These are phyloP conservation scores for Plasmodium vinckei DNA, from an alignment of 169 alveolate genomes.

Conservation along the genomic window DNA sequence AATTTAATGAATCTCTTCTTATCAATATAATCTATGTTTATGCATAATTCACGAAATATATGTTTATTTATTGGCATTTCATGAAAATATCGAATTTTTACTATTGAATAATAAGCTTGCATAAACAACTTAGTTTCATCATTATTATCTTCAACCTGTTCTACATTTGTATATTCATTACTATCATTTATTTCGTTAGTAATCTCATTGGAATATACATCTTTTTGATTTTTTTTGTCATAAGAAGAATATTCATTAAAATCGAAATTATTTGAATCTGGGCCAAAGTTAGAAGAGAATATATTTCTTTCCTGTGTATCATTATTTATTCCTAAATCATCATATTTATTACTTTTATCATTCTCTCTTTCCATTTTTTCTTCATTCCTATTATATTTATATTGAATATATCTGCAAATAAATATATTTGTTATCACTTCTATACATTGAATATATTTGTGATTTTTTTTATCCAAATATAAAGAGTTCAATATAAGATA, in stretches of 20 bases:
- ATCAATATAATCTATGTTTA: constrained; percentile 48
- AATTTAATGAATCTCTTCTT: constrained; percentile 20
- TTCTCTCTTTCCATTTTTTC: background rate
- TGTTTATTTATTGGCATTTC: constrained; percentile 67
- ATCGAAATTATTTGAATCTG: background rate
- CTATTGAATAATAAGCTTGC: constrained; percentile 20
- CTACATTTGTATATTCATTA: background rate
- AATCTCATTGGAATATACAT: background rate
- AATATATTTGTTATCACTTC: constrained; percentile 53
- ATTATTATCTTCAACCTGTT: background rate
- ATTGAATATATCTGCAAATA: constrained; percentile 55
- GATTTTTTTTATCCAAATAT: constrained; percentile 25
- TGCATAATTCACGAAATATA: constrained; percentile 71
- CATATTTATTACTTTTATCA: background rate
- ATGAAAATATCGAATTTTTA: constrained; percentile 64
- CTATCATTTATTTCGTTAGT: background rate
- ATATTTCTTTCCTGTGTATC: background rate
- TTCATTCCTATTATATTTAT: constrained; percentile 9
- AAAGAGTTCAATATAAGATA: constrained; percentile 42
- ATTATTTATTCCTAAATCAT: background rate
- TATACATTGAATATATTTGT: constrained; percentile 34
- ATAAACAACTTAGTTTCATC: constrained; percentile 19
- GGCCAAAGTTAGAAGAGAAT: background rate
- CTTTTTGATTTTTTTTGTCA: background rate
- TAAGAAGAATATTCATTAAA: background rate